These are phyloP conservation scores for Teunomyces lycoperdinae DNA, from an alignment of 805 yeast genomes.

Conservation along the genomic window DNA sequence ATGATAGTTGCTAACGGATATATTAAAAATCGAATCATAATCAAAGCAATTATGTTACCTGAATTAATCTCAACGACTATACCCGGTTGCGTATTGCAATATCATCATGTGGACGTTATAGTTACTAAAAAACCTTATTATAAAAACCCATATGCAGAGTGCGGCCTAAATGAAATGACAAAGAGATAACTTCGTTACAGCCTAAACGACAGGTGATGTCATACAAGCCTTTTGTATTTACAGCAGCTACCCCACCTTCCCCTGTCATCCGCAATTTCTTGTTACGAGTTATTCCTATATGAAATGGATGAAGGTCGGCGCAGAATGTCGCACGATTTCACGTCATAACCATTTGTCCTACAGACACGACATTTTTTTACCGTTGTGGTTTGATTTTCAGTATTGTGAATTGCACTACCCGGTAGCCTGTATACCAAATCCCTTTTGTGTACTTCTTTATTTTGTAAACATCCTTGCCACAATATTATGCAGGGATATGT, in stretches of 20 bases:
- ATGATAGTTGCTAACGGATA: too few relatives aligned
- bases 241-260: background rate
- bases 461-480: background rate
- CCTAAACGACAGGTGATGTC: background rate
- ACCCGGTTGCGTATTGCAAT: background rate
- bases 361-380: background rate
- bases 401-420: background rate
- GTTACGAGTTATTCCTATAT: too few relatives aligned
- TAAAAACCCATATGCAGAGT: background rate
- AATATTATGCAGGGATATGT: background rate
- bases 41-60: background rate
- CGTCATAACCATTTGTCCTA: background rate
- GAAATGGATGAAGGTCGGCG: background rate
- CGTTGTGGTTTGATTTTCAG: background rate
- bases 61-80: background rate
- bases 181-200: background rate
- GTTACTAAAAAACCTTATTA: background rate
- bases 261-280: background rate
- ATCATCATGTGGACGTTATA: background rate
- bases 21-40: background rate
- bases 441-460: background rate
- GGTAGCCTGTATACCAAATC: too few relatives aligned
- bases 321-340: background rate
- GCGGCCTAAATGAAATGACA: background rate
- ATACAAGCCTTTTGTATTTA: background rate